phyloP scores from a whole-genome alignment of 371 early-diverging fungal species.

The Saksenaea vasiformis region DNA sequence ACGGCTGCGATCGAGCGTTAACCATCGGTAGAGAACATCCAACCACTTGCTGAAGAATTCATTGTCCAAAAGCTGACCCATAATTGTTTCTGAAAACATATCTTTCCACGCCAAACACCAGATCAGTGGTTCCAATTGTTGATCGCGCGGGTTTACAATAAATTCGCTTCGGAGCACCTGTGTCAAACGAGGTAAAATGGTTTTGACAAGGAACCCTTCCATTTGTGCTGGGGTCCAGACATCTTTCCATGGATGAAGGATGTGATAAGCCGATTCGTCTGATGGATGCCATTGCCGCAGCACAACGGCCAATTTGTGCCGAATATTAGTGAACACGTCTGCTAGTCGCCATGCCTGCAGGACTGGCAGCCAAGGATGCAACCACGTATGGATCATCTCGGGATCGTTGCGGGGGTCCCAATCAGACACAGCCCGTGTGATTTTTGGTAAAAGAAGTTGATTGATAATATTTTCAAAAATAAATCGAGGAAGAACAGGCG shows the following conservation, averaged over 20 bases:
- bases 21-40: constrained; percentile 69
- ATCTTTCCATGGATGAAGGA: constrained; percentile 71
- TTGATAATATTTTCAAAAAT: constrained; percentile 74
- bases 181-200: constrained; percentile 73
- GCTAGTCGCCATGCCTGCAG: constrained; percentile 59
- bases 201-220: constrained; percentile 58
- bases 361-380: constrained; percentile 87
- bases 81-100: constrained; percentile 52
- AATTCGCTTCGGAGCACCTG: constrained; percentile 64
- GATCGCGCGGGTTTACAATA: constrained; percentile 75
- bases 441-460: constrained; percentile 79
- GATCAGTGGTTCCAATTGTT: constrained; percentile 59
- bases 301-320: constrained; percentile 62
- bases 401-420: constrained; percentile 75
- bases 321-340: constrained; percentile 60
- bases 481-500: constrained; percentile 70
- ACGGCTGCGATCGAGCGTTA: constrained; percentile 41
- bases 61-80: constrained; percentile 68
- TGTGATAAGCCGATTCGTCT: constrained; percentile 59
- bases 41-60: constrained; percentile 83
- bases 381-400: constrained; percentile 75
- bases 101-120: constrained; percentile 69
- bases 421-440: constrained; percentile 60
- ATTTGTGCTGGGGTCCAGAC: constrained; percentile 64
- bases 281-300: constrained; percentile 72